Percentiles rank a stretch among this genome's conserved stretches.
Evolutionary conservation across 768 basidiomycete genomes (phyloP).

Genomic region (Leucocoprinus sp.): DNA sequence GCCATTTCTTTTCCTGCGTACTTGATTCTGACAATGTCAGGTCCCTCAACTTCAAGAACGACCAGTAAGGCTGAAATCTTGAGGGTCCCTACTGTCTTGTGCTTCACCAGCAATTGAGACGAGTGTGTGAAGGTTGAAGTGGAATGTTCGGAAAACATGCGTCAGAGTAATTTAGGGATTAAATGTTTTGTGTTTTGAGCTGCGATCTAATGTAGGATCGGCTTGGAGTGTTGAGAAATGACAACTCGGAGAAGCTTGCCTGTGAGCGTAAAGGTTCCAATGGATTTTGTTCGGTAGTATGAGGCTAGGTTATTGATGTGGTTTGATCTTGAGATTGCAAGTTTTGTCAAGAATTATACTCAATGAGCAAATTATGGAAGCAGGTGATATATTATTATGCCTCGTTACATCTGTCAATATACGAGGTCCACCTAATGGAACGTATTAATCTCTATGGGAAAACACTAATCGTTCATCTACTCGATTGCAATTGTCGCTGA

Average conservation of each 20-base stretch:
- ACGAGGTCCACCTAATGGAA: too few relatives aligned
- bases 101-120: constrained; percentile 33
- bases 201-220: constrained; percentile 15
- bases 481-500: too few relatives aligned
- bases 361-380: not conserved
- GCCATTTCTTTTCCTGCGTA: constrained; percentile 66
- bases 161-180: constrained; percentile 51
- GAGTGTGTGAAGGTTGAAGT: constrained; percentile 59
- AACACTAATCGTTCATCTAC: too few relatives aligned
- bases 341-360: not conserved
- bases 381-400: too few relatives aligned
- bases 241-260: constrained; percentile 17
- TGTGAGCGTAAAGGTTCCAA: constrained; percentile 10
- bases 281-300: constrained; percentile 26
- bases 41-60: constrained; percentile 70
- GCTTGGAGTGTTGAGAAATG: constrained; percentile 21
- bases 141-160: constrained; percentile 65
- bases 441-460: too few relatives aligned
- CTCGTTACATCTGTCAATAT: too few relatives aligned
- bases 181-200: constrained; percentile 15
- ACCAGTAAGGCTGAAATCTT: constrained; percentile 56
- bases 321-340: constrained; percentile 30
- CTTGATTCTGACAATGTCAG: constrained; percentile 58
- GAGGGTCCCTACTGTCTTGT: constrained; percentile 28
- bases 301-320: constrained; percentile 52